Evolutionary conservation across 2,329 filamentous ascomycete genomes (phyloP), one percentile per base, ranked within the genome.

Genomic region (Ascochyta clinopodiicola): DNA sequence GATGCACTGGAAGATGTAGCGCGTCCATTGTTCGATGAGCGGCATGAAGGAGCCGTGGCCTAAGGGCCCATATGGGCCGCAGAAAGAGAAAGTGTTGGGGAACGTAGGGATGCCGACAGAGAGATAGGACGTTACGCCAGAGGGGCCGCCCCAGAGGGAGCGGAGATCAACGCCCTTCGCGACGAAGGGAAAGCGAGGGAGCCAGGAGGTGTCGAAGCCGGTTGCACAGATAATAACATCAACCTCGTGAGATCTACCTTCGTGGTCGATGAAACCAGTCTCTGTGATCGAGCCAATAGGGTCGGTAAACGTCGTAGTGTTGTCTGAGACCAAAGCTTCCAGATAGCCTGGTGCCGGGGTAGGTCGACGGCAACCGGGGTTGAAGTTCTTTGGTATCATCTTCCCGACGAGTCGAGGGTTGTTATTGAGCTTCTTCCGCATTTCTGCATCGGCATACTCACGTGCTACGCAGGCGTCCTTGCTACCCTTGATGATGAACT

Each of bases 401-500:
- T 75, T 76, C 12, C 80, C 74, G 27, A 71, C 63, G 13, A 82
- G 68, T 1, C 69, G 68, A 2, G 71, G 61, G 45, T 80, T 69
- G 40, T 75, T 57, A 34, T 76, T 69, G 22, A 80, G 65, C 38
- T 77, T 77, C 17, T 64, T 64, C 12, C 64, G 67, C 79, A 81
- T 81, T 46, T 78, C 73, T 4, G 68, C 60, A 47, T 70, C 68
- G 27, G 70, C 64, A 53, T 72, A 78, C n/a, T 77, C 73, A 7
- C 74, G 71, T 10, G 80, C 80, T 24, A 74, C 68, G 46, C 70
- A 68, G 1, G 80, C 79, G 69, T 81, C 79, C 45, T 75, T 52
- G 6, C 75, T 78, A n/a, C 78, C 79, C 62, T 81, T 82, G 59
- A 81, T 71, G 62, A 83, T 82, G 68, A 84, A 80, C 40, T 80